Percentiles rank a stretch among this genome's conserved stretches.
These are phyloP conservation scores for Colletotrichum magnum DNA, from an alignment of 2,329 filamentous ascomycete species.

Conservation along the genomic window DNA sequence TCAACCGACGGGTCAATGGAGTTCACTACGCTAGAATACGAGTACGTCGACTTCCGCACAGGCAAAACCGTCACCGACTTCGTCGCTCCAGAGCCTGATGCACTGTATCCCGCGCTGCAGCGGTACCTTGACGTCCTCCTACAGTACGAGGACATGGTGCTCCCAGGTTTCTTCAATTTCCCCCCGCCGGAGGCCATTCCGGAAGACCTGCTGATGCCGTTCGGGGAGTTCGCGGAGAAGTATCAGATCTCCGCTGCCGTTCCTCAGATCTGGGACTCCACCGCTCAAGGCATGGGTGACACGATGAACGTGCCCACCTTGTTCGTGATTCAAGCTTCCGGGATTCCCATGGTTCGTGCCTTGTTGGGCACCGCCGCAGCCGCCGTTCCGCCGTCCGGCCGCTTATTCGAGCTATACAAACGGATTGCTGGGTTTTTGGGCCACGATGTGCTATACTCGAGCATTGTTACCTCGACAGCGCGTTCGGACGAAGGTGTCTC, in stretches of 20 bases:
- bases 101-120: slow-evolving; percentile 45
- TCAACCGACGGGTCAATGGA: slow-evolving; percentile 48
- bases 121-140: slow-evolving; percentile 48
- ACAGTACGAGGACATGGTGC: slow-evolving; percentile 50
- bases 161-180: slow-evolving; percentile 56
- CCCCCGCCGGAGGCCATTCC: slow-evolving; percentile 58
- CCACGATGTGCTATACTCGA: slow-evolving; percentile 44
- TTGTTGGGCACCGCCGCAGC: slow-evolving; percentile 41
- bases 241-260: slow-evolving; percentile 60
- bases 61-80: slow-evolving; percentile 50
- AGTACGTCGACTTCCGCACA: slow-evolving; percentile 53
- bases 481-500: slow-evolving; percentile 40
- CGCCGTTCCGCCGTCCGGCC: slow-evolving; percentile 42
- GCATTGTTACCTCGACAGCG: slow-evolving; percentile 33
- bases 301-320: slow-evolving; percentile 41
- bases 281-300: slow-evolving; percentile 42
- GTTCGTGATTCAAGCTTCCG: slow-evolving; percentile 40
- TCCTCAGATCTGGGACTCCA: slow-evolving; percentile 44
- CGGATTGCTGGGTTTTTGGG: slow-evolving; percentile 40
- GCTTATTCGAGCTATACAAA: slow-evolving; percentile 43
- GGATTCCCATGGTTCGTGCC: slow-evolving; percentile 43
- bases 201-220: slow-evolving; percentile 61
- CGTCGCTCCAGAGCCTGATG: slow-evolving; percentile 43
- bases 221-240: slow-evolving; percentile 62
- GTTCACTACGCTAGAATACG: slow-evolving; percentile 35